Evolutionary conservation across 306 rosid genomes (phyloP), one percentile per base, ranked within the genome.

Genomic region (Abrus pulchellus): DNA sequence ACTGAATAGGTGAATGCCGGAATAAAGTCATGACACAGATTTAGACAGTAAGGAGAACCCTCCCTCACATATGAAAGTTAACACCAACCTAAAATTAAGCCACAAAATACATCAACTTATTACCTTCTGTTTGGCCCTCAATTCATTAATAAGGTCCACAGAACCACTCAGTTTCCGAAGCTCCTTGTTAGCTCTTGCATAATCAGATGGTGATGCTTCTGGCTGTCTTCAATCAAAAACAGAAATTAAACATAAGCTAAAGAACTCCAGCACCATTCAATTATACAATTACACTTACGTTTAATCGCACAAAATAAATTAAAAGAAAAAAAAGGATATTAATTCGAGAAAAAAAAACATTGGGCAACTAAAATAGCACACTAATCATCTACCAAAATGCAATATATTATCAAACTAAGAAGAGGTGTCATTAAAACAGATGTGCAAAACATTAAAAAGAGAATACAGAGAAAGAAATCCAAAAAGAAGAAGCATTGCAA

Each of bases 101-200:
- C 33, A 76, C 11, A 55, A 28, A 27, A 30, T 72, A 48, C 62
- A 80, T 29, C 61, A 67, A 45, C 9, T 45, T n/a, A 52, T 70
- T 83, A 94, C 98, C 97, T 94, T 92, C 81, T 91, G 94, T 79
- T 72, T 87, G 63, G 90, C 83, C 85, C 97, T 90, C 86, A 92
- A 71, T 54, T 90, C 85, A 67, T 63, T 65, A 14, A 94, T 90
- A 79, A 94, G 97, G 73, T 90, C 88, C 84, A 89, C 68, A 38
- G 93, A 85, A 66, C 86, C 84, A 71, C 93, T 85, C 52, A 94
- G 84, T 77, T 85, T 91, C 40, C 92, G 89, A 64, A 94, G 97
- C 92, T 94, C 98, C 92, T 92, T 94, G 69, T 91, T 92, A 43
- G 97, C 97, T 86, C 81, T 86, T 10, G 97, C 97, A 78, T 86